Base-by-base conservation (phyloP, 2,329 filamentous ascomycete species). In the Zasmidium angulare region DNA sequence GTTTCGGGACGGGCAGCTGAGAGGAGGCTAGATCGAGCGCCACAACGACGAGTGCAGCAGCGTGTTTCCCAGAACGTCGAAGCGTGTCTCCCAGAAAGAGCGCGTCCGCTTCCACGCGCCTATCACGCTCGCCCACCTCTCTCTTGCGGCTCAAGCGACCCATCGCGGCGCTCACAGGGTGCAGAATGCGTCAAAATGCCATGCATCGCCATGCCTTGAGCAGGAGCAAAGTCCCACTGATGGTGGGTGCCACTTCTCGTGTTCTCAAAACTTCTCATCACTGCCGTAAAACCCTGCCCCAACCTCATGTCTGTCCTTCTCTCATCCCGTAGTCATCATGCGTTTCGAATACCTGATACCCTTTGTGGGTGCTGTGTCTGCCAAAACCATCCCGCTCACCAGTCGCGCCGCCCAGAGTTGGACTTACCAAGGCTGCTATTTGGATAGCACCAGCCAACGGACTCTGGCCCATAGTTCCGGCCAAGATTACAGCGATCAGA, bases 361-460 rank as follows among this genome's bases (percentile, higher is more conserved):
- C 36, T 19, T 43, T 14, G 9, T 43, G n/a, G 36, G 36, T 7
- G n/a, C 36, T 7, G 36, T 43, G 36, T 43, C 36, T 43, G 36
- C 36, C n/a, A 43, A 43, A 7, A 43, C 12, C 36, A 43, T 43
- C 36, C 36, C n/a, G n/a, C 36, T 43, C 36, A 43, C 36, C 6
- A 14, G 4, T 4, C 36, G 36, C 14, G 36, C 36, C 11, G n/a
- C 36, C 4, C 36, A 43, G 36, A 43, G 36, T 19, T 61, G 54
- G 54, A 57, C 29, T 9, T 61, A 61, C 40, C 59, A 55, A 51
- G 59, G 59, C 19, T 61, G 59, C 46, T 61, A 55, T 51, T 31
- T 55, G 3, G 59, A 61, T 31, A 57, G 51, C n/a, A 43, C 46
- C 17, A 50, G 53, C 23, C 53, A 58, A 23, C 59, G 59, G 1